Evolutionary conservation across 805 yeast species (phyloP).

Genomic region (Maudiozyma pseudohumilis): DNA sequence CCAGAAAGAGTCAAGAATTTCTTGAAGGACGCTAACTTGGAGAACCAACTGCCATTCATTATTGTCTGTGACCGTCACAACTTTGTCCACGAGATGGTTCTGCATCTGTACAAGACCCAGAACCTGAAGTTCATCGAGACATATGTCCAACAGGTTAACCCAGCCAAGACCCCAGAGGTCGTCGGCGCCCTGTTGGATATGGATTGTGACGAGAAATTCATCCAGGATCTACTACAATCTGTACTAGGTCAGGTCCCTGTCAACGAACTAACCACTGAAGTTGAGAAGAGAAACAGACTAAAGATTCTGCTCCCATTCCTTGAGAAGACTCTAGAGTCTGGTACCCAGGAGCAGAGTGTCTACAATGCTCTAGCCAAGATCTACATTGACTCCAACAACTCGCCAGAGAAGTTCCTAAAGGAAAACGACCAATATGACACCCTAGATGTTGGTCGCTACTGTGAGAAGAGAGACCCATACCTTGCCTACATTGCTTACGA

Average conservation of each 20-base stretch:
- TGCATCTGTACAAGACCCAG: slow-evolving; percentile 90
- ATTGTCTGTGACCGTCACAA: slow-evolving; percentile 90
- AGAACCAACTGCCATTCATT: slow-evolving; percentile 92
- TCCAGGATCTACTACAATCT: slow-evolving; percentile 67
- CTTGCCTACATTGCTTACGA: slow-evolving; percentile 96
- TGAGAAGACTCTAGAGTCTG: slow-evolving; percentile 77
- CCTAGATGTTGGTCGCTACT: slow-evolving; percentile 91
- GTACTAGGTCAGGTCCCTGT: slow-evolving; percentile 94
- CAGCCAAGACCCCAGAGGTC: slow-evolving; percentile 91
- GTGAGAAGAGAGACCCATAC: slow-evolving; percentile 98
- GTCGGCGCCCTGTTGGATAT: slow-evolving; percentile 93
- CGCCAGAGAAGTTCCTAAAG: slow-evolving; percentile 91
- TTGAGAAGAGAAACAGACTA: slow-evolving; percentile 90
- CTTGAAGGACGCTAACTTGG: slow-evolving; percentile 84
- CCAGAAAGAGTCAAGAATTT: slow-evolving; percentile 97
- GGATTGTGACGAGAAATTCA: slow-evolving; percentile 88
- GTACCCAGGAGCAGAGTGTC: slow-evolving; percentile 82
- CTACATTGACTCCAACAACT: slow-evolving; percentile 94
- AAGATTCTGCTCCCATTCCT: slow-evolving; percentile 87
- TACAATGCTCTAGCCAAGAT: slow-evolving; percentile 94
- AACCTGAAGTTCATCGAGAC: slow-evolving; percentile 95
- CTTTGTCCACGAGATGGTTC: slow-evolving; percentile 86
- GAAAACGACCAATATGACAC: slow-evolving; percentile 88
- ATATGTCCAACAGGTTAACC: slow-evolving; percentile 95
- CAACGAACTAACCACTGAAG: slow-evolving; percentile 80